Percentiles rank a stretch among this genome's conserved stretches.
These are phyloP conservation scores for Nicotiana tomentosiformis DNA, from an alignment of 257 asterid species.

Conservation along the genomic window DNA sequence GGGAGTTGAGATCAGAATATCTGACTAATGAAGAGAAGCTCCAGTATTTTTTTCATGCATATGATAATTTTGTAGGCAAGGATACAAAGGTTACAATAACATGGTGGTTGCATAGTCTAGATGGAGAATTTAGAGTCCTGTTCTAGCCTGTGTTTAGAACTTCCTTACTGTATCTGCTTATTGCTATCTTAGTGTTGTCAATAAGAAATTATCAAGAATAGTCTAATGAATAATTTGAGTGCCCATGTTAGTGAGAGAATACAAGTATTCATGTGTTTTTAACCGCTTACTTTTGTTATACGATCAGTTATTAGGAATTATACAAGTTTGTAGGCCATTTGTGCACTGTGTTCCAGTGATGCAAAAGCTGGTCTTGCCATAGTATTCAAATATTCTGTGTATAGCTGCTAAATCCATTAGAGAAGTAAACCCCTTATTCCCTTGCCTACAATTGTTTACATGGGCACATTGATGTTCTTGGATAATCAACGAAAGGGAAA, in stretches of 20 bases:
- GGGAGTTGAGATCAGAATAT: constrained; percentile 81
- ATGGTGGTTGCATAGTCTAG: constrained; percentile 6
- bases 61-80: constrained; percentile 42
- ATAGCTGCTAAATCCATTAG: neutral
- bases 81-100: constrained; percentile 21
- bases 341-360: neutral
- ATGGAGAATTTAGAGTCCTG: constrained; percentile 9
- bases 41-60: constrained; percentile 13
- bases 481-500: neutral
- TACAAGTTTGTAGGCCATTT: neutral
- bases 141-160: constrained; percentile 9
- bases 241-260: constrained; percentile 1
- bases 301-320: neutral
- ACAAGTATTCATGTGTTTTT: neutral
- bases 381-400: neutral
- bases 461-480: neutral
- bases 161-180: constrained; percentile 14
- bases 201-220: constrained; percentile 6
- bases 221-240: constrained; percentile 4
- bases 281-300: neutral
- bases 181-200: constrained; percentile 10
- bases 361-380: neutral
- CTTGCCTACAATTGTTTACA: neutral
- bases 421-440: neutral
- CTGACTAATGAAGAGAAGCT: constrained; percentile 53